These are phyloP conservation scores for Eucalyptus regnans DNA, from an alignment of 345 rosid genomes.

Conservation along the genomic window DNA sequence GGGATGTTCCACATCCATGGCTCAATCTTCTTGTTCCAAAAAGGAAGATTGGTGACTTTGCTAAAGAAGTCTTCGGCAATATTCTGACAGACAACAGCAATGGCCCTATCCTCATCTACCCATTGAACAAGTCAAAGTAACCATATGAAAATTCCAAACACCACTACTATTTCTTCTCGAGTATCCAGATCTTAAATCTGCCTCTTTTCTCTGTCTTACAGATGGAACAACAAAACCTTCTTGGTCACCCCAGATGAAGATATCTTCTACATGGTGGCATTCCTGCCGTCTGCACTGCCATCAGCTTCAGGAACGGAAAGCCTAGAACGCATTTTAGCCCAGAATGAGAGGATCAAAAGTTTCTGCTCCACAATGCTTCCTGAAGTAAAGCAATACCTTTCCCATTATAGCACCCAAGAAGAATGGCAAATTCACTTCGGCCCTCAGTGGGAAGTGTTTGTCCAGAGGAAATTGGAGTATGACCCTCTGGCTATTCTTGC, in stretches of 20 bases:
- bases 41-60: conserved; percentile 44
- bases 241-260: conserved; percentile 71
- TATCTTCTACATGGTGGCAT: conserved; percentile 60
- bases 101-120: conserved; percentile 88
- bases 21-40: conserved; percentile 72
- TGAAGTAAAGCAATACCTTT: conserved; percentile 67
- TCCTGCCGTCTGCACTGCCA: conserved; percentile 70
- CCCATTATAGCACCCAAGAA: conserved; percentile 45
- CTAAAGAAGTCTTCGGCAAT: conserved; percentile 49
- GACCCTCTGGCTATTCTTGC: conserved; percentile 83
- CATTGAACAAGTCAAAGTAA: conserved; percentile 79
- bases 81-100: conserved; percentile 55
- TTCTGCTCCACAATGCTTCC: conserved; percentile 27
- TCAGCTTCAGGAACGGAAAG: conserved; percentile 43
- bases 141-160: not conserved
- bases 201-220: conserved; percentile 16
- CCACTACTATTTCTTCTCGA: not conserved
- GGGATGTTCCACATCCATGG: conserved; percentile 99
- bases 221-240: conserved; percentile 82
- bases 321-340: conserved; percentile 40
- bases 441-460: conserved; percentile 52
- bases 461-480: conserved; percentile 46
- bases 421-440: conserved; percentile 88
- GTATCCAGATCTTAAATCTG: not conserved
- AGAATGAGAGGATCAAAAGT: conserved; percentile 43